Evolutionary conservation across 148 eudicot species (phyloP), one percentile per base, ranked within the genome.

Genomic region (Persicaria tinctoria): DNA sequence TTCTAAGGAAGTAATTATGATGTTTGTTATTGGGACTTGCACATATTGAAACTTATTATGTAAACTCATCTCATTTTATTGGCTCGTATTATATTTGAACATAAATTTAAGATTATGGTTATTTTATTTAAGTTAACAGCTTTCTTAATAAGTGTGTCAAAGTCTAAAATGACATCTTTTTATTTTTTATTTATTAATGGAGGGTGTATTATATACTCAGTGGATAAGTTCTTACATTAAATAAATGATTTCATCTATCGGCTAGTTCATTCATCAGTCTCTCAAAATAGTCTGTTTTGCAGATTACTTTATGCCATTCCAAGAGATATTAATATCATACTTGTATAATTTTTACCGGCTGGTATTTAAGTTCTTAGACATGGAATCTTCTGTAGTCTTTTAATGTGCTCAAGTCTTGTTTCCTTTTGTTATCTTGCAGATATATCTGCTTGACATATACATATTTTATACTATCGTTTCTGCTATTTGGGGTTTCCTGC

Each of bases 401-500:
- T 66, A 66, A 12, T 66, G 68, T 27, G 13, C 18, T 23, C 68
- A 18, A 20, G 13, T 60, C 68, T 23, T 60, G 74, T 71, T 50
- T 71, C n/a, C 14, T 71, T 50, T 18, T 32, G n/a, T 32, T 9
- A 44, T 75, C 6, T 45, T 85, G 86, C 97, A 95, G 99, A 92
- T 95, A 68, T 95, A 95, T 87, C 91, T 92, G 46, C 74, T 95
- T 20, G 99, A 95, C 78, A 83, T 86, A 72, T 78, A 87, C 76
- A 74, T 95, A 68, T 90, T 95, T 79, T 92, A 95, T 82, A 95
- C 99, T 8, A 73, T 95, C 63, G 79, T 95, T 56, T 95, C 99
- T 64, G 99, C 99, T 75, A 74, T 92, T 8, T 89, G 87, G 86
- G 99, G 99, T 60, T 92, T 95, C 76, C 83, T 95, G 87, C 87